Conservation (phyloP, 257 asterid species). For the Craterostigma plantagineum region DNA sequence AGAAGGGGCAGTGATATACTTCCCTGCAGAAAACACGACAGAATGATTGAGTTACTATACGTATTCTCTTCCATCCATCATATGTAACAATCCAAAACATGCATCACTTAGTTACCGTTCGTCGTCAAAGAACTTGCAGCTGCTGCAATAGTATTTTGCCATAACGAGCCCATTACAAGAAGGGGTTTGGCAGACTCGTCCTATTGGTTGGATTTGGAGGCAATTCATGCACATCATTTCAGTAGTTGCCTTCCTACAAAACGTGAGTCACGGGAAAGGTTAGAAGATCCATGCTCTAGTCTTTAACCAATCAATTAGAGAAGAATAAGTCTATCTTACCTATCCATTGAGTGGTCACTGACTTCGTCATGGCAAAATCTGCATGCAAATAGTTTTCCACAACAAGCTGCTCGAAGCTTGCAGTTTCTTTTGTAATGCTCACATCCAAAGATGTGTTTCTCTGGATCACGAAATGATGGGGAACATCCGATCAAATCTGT, state of each 20-base stretch:
- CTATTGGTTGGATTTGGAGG: constrained; percentile 71
- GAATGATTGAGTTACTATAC: not conserved
- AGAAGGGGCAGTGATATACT: constrained; percentile 89
- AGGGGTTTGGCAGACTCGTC: constrained; percentile 60
- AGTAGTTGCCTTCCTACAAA: constrained; percentile 79
- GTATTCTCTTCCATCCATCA: not conserved
- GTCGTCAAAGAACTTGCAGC: constrained; percentile 92
- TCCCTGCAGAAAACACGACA: constrained; percentile 23
- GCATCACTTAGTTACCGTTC: constrained; percentile 40
- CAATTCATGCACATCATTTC: constrained; percentile 99
- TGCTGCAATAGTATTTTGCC: constrained; percentile 92
- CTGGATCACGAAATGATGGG: constrained; percentile 71
- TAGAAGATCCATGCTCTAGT: too few species aligned
- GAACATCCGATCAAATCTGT: constrained; percentile 47
- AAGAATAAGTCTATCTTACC: constrained; percentile 21
- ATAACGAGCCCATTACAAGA: constrained; percentile 63
- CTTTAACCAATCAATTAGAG: too few species aligned
- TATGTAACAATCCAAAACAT: too few species aligned
- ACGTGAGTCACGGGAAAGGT: too few species aligned
- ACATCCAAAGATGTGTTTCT: constrained; percentile 62
- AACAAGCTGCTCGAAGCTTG: constrained; percentile 92
- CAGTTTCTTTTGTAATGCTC: constrained; percentile 97
- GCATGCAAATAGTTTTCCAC: constrained; percentile 74
- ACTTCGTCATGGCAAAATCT: constrained; percentile 96
- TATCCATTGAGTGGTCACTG: constrained; percentile 95